Evolutionary conservation across 495 filamentous ascomycete genomes (phyloP).

Genomic region (Tuber brumale): DNA sequence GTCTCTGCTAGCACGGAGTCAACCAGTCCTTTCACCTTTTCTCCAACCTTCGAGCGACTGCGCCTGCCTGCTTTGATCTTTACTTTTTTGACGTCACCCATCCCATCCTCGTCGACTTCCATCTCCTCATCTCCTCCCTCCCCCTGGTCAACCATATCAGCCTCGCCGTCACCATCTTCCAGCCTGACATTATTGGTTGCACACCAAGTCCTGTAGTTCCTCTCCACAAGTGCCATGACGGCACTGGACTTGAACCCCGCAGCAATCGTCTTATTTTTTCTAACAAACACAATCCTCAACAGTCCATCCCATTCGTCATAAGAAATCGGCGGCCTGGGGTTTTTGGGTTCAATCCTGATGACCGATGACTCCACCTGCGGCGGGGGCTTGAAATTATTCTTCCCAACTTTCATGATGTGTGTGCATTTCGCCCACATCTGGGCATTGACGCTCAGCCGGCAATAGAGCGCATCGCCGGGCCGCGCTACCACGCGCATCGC

Average conservation of each 20-base stretch:
- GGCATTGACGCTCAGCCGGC: slow-evolving; percentile 77
- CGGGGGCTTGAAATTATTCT: slow-evolving; percentile 91
- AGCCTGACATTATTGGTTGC: slow-evolving; percentile 70
- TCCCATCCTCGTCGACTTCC: slow-evolving; percentile 54
- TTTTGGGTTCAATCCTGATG: slow-evolving; percentile 69
- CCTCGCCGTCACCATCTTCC: slow-evolving; percentile 54
- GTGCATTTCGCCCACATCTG: slow-evolving; percentile 89
- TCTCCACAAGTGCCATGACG: slow-evolving; percentile 72
- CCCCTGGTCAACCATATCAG: slow-evolving; percentile 46
- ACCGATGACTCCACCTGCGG: slow-evolving; percentile 84
- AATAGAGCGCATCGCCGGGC: slow-evolving; percentile 77
- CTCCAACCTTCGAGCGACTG: slow-evolving; percentile 66
- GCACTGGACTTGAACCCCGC: slow-evolving; percentile 70
- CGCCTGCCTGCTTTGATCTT: slow-evolving; percentile 51
- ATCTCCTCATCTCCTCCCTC: slow-evolving; percentile 53
- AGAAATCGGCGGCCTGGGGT: slow-evolving; percentile 72
- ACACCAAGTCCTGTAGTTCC: slow-evolving; percentile 84
- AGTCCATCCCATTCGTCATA: slow-evolving; percentile 95
- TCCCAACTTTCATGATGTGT: slow-evolving; percentile 77
- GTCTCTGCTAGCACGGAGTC: slow-evolving; percentile 73
- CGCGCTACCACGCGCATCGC: slow-evolving; percentile 68
- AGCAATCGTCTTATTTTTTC: slow-evolving; percentile 65
- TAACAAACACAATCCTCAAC: slow-evolving; percentile 72
- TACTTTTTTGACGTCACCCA: slow-evolving; percentile 53
- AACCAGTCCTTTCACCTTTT: slow-evolving; percentile 75